phyloP scores from a whole-genome alignment of 225 moss, liverwort and hornwort genomes.

The Polytrichum formosum region DNA sequence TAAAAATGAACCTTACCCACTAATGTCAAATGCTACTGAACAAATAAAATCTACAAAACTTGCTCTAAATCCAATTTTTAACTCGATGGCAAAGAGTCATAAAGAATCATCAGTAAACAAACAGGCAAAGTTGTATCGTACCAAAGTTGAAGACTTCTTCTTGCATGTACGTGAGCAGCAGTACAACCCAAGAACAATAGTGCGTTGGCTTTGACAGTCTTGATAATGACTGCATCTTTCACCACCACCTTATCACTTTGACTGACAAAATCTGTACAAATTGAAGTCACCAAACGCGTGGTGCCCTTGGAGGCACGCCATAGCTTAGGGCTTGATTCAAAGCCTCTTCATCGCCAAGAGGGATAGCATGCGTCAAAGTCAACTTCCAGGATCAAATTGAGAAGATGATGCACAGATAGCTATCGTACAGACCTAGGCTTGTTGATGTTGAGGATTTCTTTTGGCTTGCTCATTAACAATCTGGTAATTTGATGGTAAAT shows the following conservation, averaged over 20 bases:
- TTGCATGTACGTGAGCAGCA: too few relatives aligned
- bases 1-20: too few relatives aligned
- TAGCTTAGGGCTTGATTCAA: conserved; percentile 18
- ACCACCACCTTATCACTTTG: too few relatives aligned
- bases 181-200: neutral
- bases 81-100: too few relatives aligned
- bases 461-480: conserved; percentile 51
- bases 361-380: neutral
- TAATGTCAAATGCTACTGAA: too few relatives aligned
- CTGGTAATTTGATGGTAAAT: conserved; percentile 60
- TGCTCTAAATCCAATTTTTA: too few relatives aligned
- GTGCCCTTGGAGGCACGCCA: neutral
- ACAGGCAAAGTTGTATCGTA: too few relatives aligned
- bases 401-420: neutral
- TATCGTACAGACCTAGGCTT: conserved; percentile 37
- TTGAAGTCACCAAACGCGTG: neutral
- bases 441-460: conserved; percentile 9
- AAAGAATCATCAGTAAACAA: too few relatives aligned
- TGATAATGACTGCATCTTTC: too few relatives aligned
- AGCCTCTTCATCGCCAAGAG: conserved; percentile 28
- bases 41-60: too few relatives aligned
- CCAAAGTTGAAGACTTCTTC: too few relatives aligned
- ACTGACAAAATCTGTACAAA: neutral
- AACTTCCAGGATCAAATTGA: conserved; percentile 10
- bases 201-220: neutral